Evolutionary conservation across 257 asterid genomes (phyloP).

Genomic region (Scutellaria barbata): DNA sequence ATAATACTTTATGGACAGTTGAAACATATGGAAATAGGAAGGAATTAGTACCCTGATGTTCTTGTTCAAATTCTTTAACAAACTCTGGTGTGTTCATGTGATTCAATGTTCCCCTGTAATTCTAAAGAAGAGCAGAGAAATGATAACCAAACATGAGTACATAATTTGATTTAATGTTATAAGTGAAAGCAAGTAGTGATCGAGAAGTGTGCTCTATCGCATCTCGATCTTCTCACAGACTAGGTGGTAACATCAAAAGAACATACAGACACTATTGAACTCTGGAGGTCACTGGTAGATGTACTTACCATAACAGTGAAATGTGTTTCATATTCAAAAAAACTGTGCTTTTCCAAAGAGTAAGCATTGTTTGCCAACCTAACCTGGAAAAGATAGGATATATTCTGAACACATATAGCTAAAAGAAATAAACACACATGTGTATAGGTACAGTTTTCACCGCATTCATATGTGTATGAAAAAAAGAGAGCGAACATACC

Average conservation of each 20-base stretch:
- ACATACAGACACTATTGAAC: neutral
- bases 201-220: conserved; percentile 2
- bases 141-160: conserved; percentile 9
- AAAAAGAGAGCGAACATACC: conserved; percentile 53
- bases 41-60: conserved; percentile 69
- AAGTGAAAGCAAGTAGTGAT: conserved; percentile 14
- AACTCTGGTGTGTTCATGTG: conserved; percentile 80
- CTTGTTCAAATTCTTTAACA: conserved; percentile 81
- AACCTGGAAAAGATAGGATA: conserved; percentile 52
- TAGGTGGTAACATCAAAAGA: conserved; percentile 17
- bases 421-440: neutral
- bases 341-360: conserved; percentile 75
- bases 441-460: neutral
- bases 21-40: conserved; percentile 30
- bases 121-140: conserved; percentile 48
- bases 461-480: conserved; percentile 6
- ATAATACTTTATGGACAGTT: conserved; percentile 9
- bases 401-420: no score
- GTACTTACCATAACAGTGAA: conserved; percentile 92
- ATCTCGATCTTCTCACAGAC: neutral
- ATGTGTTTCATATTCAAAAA: conserved; percentile 92
- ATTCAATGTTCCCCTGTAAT: conserved; percentile 86
- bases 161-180: conserved; percentile 29
- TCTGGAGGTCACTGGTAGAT: conserved; percentile 1
- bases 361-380: conserved; percentile 88